Percentiles rank a stretch among this genome's conserved stretches.
phyloP scores from a whole-genome alignment of 106 monocot species.

The Xerophyta viscosa region DNA sequence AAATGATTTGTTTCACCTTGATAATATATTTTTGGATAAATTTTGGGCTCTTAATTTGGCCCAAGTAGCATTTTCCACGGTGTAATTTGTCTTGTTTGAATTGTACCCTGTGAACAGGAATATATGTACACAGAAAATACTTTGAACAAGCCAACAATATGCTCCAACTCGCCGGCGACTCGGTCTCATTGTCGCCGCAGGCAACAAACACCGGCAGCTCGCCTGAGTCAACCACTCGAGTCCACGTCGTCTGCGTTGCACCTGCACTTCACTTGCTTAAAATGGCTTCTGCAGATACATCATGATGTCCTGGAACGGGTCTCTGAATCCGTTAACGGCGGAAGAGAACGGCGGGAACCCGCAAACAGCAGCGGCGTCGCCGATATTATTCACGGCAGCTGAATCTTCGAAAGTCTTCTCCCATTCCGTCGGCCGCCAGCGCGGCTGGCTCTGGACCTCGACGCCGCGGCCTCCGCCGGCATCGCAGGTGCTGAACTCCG shows the following conservation, averaged over 20 bases:
- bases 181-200: no score
- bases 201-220: constrained; percentile 16
- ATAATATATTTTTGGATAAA: no score
- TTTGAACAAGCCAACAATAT: no score
- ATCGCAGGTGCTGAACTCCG: constrained; percentile 45
- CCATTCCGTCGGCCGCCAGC: constrained; percentile 33
- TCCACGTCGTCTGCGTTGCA: background rate
- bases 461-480: constrained; percentile 33
- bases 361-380: constrained; percentile 4
- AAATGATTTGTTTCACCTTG: no score
- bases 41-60: no score
- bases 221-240: constrained; percentile 18
- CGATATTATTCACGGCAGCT: constrained; percentile 8
- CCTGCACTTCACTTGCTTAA: constrained; percentile 13
- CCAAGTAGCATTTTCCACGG: no score
- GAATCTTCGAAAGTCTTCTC: constrained; percentile 27
- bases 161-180: no score
- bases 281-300: constrained; percentile 70
- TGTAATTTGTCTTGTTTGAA: no score
- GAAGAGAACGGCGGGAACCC: constrained; percentile 15
- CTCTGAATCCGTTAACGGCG: constrained; percentile 7
- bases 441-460: constrained; percentile 55
- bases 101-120: no score
- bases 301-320: constrained; percentile 59
- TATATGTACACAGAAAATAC: no score